These are phyloP conservation scores for Capniomyces stellatus DNA, from an alignment of 371 early-diverging fungal species.

Conservation along the genomic window DNA sequence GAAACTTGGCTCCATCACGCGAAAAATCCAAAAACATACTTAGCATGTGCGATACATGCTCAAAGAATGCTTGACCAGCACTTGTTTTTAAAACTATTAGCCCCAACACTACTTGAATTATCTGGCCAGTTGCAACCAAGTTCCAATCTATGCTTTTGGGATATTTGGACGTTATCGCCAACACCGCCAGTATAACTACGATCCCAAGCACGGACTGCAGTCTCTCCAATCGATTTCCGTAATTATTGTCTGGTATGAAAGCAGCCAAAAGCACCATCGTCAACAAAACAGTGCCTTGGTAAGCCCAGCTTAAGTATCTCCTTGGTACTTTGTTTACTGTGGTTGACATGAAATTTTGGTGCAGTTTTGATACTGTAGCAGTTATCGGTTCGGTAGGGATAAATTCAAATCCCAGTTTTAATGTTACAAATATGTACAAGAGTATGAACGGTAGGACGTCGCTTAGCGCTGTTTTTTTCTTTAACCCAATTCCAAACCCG, in stretches of 20 bases:
- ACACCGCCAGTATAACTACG: conserved; percentile 33
- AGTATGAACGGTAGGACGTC: conserved; percentile 28
- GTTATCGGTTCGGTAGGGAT: conserved; percentile 27
- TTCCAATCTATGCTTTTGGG: conserved; percentile 47
- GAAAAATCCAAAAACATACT: conserved; percentile 48
- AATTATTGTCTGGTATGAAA: conserved; percentile 25
- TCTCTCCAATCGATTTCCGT: conserved; percentile 44
- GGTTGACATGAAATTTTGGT: conserved; percentile 6
- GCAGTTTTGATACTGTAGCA: conserved; percentile 18
- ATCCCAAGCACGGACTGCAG: conserved; percentile 60
- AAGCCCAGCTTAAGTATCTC: conserved; percentile 6
- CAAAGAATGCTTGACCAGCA: conserved; percentile 59
- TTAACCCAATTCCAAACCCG: conserved; percentile 25
- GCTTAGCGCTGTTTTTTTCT: conserved; percentile 19
- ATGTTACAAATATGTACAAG: conserved; percentile 36
- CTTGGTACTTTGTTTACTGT: conserved; percentile 8
- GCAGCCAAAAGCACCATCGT: conserved; percentile 31
- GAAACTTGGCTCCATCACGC: conserved; percentile 39
- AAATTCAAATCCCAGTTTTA: conserved; percentile 34
- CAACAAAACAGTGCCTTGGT: conserved; percentile 29
- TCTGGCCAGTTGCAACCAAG: conserved; percentile 51
- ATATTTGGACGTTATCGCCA: conserved; percentile 40
- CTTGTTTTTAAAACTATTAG: conserved; percentile 57
- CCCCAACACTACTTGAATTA: conserved; percentile 62
- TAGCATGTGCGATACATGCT: conserved; percentile 46